These are phyloP conservation scores for Penicillium roqueforti DNA, from an alignment of 495 filamentous ascomycete species.

Conservation along the genomic window DNA sequence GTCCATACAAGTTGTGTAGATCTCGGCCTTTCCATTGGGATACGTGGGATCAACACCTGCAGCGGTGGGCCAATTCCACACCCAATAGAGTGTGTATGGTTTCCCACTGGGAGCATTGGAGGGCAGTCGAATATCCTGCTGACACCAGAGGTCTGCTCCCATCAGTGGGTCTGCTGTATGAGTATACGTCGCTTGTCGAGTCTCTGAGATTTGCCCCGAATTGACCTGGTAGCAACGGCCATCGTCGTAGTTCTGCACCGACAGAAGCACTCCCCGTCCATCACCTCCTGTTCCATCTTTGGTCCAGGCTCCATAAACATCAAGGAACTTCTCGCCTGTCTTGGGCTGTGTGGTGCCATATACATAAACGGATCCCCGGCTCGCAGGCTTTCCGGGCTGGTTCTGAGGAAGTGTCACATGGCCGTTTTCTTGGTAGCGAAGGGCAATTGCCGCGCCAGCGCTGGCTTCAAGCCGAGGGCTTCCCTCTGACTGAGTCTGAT, in stretches of 20 bases:
- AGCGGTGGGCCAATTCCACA: conserved; percentile 81
- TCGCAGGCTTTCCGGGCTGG: conserved; percentile 57
- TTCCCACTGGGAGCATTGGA: conserved; percentile 47
- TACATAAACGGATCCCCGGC: conserved; percentile 72
- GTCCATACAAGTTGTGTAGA: conserved; percentile 82
- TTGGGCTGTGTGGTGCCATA: conserved; percentile 72
- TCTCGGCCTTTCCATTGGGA: conserved; percentile 57
- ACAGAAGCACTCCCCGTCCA: conserved; percentile 65
- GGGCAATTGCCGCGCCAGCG: conserved; percentile 64
- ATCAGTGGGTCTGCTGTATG: conserved; percentile 40
- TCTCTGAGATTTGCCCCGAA: conserved; percentile 43
- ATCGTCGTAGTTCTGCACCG: conserved; percentile 74
- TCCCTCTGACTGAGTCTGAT: conserved; percentile 48
- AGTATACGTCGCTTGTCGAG: conserved; percentile 50
- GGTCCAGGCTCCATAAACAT: conserved; percentile 72
- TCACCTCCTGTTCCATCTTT: conserved; percentile 72
- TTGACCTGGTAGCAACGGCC: conserved; percentile 76
- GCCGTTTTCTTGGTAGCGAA: conserved; percentile 81
- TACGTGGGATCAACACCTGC: conserved; percentile 40
- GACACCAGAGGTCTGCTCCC: conserved; percentile 63
- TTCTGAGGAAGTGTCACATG: conserved; percentile 68
- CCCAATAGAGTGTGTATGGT: conserved; percentile 77
- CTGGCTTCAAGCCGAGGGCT: conserved; percentile 62
- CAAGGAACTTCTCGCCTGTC: conserved; percentile 56
- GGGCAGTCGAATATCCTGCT: conserved; percentile 71